These are phyloP conservation scores for Aspergillus vadensis DNA, from an alignment of 2,329 filamentous ascomycete species.

Conservation along the genomic window DNA sequence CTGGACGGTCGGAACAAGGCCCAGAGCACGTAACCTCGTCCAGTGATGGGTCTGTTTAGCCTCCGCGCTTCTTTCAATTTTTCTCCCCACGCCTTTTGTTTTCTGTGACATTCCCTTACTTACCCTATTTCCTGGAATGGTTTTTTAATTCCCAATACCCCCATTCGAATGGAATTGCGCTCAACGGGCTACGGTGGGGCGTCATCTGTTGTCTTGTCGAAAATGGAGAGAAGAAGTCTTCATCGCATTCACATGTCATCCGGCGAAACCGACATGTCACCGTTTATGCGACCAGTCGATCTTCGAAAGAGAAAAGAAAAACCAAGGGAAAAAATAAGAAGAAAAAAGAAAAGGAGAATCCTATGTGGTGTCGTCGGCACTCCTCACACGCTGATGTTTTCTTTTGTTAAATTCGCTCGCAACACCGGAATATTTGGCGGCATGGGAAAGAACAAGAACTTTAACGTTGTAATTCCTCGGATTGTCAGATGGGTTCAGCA, in stretches of 20 bases:
- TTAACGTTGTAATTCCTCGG: slow-evolving; percentile 50
- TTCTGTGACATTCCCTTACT: slow-evolving; percentile 27
- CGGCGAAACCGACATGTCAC: slow-evolving; percentile 39
- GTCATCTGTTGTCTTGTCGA: slow-evolving; percentile 37
- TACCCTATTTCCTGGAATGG: slow-evolving; percentile 38
- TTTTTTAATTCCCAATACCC: slow-evolving; percentile 25
- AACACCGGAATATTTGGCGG: slow-evolving; percentile 45
- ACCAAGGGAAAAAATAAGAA: slow-evolving; percentile 9
- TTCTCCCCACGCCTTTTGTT: slow-evolving; percentile 16
- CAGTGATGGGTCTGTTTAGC: slow-evolving; percentile 22
- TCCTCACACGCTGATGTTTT: slow-evolving; percentile 43
- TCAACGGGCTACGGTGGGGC: slow-evolving; percentile 40
- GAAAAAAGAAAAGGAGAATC: slow-evolving; percentile 25
- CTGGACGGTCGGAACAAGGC: slow-evolving; percentile 22
- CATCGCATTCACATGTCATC: slow-evolving; percentile 39
- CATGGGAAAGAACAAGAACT: slow-evolving; percentile 40
- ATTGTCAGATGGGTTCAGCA: slow-evolving; percentile 47
- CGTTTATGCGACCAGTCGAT: slow-evolving; percentile 39
- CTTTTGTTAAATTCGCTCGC: slow-evolving; percentile 43
- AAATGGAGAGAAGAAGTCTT: slow-evolving; percentile 31
- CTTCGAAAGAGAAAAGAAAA: slow-evolving; percentile 12
- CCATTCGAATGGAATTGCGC: slow-evolving; percentile 34
- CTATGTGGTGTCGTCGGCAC: slow-evolving; percentile 33
- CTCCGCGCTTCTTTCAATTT: slow-evolving; percentile 18
- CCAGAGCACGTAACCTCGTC: slow-evolving; percentile 19